Evolutionary conservation across 1,284 basidiomycete genomes (phyloP), one percentile per base, ranked within the genome.

Genomic region (Schizopora paradoxa): DNA sequence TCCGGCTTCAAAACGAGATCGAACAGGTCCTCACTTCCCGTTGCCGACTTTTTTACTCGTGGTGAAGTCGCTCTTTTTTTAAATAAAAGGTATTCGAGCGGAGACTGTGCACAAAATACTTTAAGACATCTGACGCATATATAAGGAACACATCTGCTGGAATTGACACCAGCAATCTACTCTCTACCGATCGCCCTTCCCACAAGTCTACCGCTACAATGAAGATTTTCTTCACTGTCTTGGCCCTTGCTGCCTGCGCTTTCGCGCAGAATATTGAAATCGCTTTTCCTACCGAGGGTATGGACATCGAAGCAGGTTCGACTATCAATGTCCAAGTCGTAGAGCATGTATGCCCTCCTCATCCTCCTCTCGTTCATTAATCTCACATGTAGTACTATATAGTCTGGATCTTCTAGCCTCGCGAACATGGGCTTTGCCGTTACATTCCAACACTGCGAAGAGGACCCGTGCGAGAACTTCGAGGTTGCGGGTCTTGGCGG

Each of bases 261-360:
- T 42, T 64, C 35, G 74, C 69, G 11, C 76, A 79, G 55, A 51
- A 51, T 29, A 58, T 70, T 26, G 28, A 29, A 25, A 71, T 79
- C 31, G 61, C 62, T 2, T 52, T 52, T 3, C 76, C 76, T 1
- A 13, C 45, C 0, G 54, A 61, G 5, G 73, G 73, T 5, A 53
- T 60, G 5, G 57, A 54, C 22, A 46, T 76, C 37, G 63, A 58
- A 22, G 66, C n/a, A n/a, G n/a, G n/a, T n/a, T n/a, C n/a, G n/a
- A n/a, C n/a, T n/a, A n/a, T n/a, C n/a, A n/a, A n/a, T n/a, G n/a
- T 78, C 3, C 63, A 71, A 47, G 56, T 78, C 42, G 64, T 68
- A 41, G 61, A 65, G 41, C 66, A 67, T 2, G 76, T 78, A 53
- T 41, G 72, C 27, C 14, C 35, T 47, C 19, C 22, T 41, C 27